Base-by-base conservation (phyloP, 306 rosid genomes). In the Glycine latifolia region DNA sequence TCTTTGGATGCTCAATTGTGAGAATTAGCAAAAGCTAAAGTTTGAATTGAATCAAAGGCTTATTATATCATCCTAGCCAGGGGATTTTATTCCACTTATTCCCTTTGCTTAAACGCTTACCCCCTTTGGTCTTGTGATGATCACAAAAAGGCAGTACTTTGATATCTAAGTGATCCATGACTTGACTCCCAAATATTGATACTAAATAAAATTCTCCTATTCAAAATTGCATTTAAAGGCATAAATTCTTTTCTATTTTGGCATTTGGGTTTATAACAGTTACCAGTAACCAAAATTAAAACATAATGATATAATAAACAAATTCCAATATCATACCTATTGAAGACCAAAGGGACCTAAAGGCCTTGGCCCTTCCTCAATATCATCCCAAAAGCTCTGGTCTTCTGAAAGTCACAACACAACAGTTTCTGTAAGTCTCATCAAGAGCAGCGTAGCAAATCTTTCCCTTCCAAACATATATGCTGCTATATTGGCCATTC, bases 351-450 rank as follows among this genome's bases (percentile, higher is more conserved):
- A 94, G 84, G 97, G 90, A 48, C 98, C 97, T 44, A 96, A 84
- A 77, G 98, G 92, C 84, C 90, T 88, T 39, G 97, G 97, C 63
- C 99, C 99, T 65, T 96, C 98, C 86, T 96, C 98, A 76, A 96
- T 94, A 85, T 96, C 99, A 87, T 94, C 99, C 99, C 99, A 96
- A 81, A 96, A 96, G 88, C 95, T 91, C 82, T 96, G 99, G 87
- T 96, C 99, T 73, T 88, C 94, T 1, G 99, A 96, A 65, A 96
- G 93, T 98, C 99, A 96, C 87, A 96, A 82, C 76, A 96, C 87
- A 81, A 96, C 97, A 54, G 99, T 96, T 84, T 96, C 99, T 16
- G 99, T 96, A 56, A 96, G 97, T 85, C 94, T 94, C 98, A 96
- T 96, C 87, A 96, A 91, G 66, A 96, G 92, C 85, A 96, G 79